Percentiles rank a stretch among this genome's conserved stretches.
Evolutionary conservation across 257 asterid genomes (phyloP).

Genomic region (Primulina tabacum): DNA sequence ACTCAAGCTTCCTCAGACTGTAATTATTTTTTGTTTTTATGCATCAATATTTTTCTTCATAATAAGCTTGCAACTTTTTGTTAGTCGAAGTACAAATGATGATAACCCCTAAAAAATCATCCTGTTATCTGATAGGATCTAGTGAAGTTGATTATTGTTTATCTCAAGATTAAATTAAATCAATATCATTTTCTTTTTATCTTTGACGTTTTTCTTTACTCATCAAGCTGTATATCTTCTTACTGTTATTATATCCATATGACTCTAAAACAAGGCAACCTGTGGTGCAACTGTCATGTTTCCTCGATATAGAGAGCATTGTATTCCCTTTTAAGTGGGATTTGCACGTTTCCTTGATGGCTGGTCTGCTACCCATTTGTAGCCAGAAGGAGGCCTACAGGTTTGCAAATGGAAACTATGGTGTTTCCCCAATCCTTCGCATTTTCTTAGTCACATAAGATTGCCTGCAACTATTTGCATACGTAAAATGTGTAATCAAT

Average conservation of each 20-base stretch:
- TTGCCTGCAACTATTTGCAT: neutral
- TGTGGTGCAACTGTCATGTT: neutral
- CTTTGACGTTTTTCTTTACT: neutral
- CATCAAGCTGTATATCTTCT: neutral
- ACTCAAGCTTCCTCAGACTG: conserved; percentile 68
- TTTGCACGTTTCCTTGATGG: neutral
- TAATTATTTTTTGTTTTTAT: conserved; percentile 27
- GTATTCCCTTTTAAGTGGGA: neutral
- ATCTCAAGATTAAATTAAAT: neutral
- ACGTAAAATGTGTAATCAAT: neutral
- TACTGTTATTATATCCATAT: neutral
- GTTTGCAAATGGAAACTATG: neutral
- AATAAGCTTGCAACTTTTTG: conserved; percentile 1
- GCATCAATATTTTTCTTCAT: neutral
- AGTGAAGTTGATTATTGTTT: neutral
- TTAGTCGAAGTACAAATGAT: neutral
- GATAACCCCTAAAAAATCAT: neutral
- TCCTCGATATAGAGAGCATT: neutral
- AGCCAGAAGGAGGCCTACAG: neutral
- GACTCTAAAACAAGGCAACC: neutral
- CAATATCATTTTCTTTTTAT: neutral
- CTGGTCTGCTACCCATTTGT: neutral
- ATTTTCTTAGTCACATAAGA: neutral
- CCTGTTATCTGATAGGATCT: neutral
- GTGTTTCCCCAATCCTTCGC: neutral